Conservation (phyloP, 306 rosid species). For the Potentilla sterilis region DNA sequence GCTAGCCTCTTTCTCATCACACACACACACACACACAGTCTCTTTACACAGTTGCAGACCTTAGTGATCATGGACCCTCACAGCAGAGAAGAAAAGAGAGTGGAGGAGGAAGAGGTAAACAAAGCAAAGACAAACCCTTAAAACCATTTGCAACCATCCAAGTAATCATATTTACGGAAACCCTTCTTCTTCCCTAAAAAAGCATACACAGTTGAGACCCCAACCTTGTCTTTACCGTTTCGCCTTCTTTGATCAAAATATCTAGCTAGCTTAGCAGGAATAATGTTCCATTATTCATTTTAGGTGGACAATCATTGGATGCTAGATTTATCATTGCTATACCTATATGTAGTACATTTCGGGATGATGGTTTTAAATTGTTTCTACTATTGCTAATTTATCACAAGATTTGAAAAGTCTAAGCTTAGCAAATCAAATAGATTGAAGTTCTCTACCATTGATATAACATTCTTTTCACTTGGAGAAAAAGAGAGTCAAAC, state of each 20-base stretch:
- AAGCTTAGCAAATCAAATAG: too few relatives aligned
- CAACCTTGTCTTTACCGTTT: slow-evolving; percentile 5
- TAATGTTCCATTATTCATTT: not conserved
- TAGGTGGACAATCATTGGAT: not conserved
- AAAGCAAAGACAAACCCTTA: not conserved
- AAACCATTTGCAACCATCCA: slow-evolving; percentile 41
- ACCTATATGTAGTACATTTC: not conserved
- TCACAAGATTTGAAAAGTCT: not conserved
- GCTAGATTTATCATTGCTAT: not conserved
- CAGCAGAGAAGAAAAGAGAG: not conserved
- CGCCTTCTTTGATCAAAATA: slow-evolving; percentile 22
- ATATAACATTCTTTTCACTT: too few relatives aligned
- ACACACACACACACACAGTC: too few relatives aligned
- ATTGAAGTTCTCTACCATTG: too few relatives aligned
- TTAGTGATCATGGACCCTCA: slow-evolving; percentile 25
- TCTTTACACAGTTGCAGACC: not conserved
- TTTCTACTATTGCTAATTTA: too few relatives aligned
- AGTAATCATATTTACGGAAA: slow-evolving; percentile 47
- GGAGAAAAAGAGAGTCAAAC: too few relatives aligned
- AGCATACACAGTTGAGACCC: slow-evolving; percentile 19
- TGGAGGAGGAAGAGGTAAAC: not conserved
- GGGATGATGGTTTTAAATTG: not conserved
- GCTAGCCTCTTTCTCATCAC: not conserved
- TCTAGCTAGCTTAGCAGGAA: not conserved
- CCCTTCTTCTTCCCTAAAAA: slow-evolving; percentile 19